Percentiles rank a stretch among this genome's conserved stretches.
phyloP scores from a whole-genome alignment of 352 stramenopile species.

The Globisporangium barbulae region DNA sequence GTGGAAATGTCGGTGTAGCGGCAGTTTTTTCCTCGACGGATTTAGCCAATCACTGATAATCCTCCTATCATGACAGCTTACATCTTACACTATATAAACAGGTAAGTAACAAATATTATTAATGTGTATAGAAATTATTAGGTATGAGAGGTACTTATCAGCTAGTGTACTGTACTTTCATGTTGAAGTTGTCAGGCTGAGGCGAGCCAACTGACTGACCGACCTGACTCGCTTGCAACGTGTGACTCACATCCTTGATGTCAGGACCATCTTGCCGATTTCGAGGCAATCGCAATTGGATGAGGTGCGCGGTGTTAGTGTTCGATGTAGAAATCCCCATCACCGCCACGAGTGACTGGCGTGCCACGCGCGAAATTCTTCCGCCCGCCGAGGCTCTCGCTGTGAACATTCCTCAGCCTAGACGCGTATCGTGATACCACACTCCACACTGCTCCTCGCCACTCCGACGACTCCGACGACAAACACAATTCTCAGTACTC shows the following conservation, averaged over 20 bases:
- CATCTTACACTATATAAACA: too few species aligned
- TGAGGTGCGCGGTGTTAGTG: background rate
- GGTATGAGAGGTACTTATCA: background rate
- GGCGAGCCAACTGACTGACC: too few species aligned
- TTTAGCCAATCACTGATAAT: too few species aligned
- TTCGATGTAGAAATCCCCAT: background rate
- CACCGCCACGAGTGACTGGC: background rate
- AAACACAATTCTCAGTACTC: too few species aligned
- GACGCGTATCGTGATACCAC: too few species aligned
- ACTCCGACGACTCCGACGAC: too few species aligned
- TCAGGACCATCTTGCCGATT: background rate
- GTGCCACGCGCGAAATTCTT: background rate
- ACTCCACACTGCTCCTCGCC: too few species aligned
- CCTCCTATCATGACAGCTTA: too few species aligned
- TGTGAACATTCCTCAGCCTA: background rate
- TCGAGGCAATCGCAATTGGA: background rate
- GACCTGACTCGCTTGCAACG: background rate
- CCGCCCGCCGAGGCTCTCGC: background rate
- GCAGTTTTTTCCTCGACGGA: too few species aligned
- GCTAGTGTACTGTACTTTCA: background rate
- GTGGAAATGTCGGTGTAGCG: too few species aligned
- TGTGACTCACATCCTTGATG: background rate
- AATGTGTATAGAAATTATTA: too few species aligned
- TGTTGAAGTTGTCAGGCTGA: conserved; percentile 1
- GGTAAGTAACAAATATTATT: too few species aligned